phyloP scores from a whole-genome alignment of 345 rosid species.

The Syzygium aqueum region DNA sequence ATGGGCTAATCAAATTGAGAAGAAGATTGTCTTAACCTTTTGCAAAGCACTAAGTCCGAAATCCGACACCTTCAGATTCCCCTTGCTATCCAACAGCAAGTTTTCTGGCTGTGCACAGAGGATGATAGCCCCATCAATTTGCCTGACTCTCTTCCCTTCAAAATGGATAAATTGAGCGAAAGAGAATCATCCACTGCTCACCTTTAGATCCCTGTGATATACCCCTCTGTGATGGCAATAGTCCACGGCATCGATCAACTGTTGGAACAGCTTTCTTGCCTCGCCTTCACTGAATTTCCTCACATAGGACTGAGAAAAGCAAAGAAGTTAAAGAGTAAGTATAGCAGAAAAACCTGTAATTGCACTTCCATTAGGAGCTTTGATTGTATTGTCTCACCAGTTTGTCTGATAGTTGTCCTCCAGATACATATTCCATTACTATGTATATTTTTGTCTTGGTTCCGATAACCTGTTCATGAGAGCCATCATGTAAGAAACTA shows the following conservation, averaged over 20 bases:
- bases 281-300: conserved; percentile 53
- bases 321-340: background rate
- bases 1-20: background rate
- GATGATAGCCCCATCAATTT: background rate
- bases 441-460: conserved; percentile 78
- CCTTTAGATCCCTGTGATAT: conserved; percentile 91
- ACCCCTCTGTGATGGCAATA: conserved; percentile 87
- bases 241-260: conserved; percentile 80
- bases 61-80: conserved; percentile 80
- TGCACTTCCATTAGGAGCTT: background rate
- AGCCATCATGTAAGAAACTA: background rate
- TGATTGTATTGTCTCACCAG: conserved; percentile 29
- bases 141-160: background rate
- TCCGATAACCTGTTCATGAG: conserved; percentile 58
- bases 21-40: conserved; percentile 27
- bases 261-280: conserved; percentile 74
- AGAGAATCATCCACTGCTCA: background rate
- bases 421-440: conserved; percentile 75
- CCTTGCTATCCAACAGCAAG: conserved; percentile 58
- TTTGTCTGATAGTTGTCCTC: conserved; percentile 83
- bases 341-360: background rate
- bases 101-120: conserved; percentile 61
- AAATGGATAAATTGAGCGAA: background rate
- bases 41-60: conserved; percentile 71
- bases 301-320: conserved; percentile 29